phyloP scores from a whole-genome alignment of 2,329 filamentous ascomycete genomes.

The Pseudocercospora musae region DNA sequence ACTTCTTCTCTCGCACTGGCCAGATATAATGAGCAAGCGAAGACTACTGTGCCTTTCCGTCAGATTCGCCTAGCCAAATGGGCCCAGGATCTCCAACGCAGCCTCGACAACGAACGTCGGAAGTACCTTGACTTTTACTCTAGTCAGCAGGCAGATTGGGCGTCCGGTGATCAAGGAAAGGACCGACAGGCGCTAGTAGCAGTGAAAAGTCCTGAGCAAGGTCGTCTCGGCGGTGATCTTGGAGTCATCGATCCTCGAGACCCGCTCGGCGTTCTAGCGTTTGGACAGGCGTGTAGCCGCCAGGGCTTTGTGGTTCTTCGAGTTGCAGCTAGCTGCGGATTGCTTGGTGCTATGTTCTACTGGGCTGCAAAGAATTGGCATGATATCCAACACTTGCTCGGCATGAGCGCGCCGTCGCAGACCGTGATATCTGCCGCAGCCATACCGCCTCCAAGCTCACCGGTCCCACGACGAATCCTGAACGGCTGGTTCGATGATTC shows the following conservation, averaged over 20 bases:
- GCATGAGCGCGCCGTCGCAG: constrained; percentile 12
- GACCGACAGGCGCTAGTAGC: constrained; percentile 23
- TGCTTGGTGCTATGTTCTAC: constrained; percentile 64
- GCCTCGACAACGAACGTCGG: constrained; percentile 68
- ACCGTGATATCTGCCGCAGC: constrained; percentile 14
- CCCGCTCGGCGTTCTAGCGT: constrained; percentile 72
- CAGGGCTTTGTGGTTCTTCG: constrained; percentile 68
- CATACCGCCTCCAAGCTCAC: constrained; percentile 9
- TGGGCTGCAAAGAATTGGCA: constrained; percentile 37
- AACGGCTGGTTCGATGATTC: constrained; percentile 11
- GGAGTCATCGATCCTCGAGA: constrained; percentile 59
- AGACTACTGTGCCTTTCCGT: constrained; percentile 47
- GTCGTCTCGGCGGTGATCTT: constrained; percentile 37
- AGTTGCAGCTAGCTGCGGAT: constrained; percentile 68
- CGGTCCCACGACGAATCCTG: neutral
- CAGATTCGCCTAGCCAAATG: constrained; percentile 75
- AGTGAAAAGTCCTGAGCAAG: constrained; percentile 25
- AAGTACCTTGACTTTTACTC: constrained; percentile 60
- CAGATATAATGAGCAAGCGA: constrained; percentile 47
- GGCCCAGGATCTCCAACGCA: constrained; percentile 76
- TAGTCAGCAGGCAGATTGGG: constrained; percentile 60
- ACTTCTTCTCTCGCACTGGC: constrained; percentile 54
- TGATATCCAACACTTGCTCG: constrained; percentile 31
- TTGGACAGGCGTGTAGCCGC: constrained; percentile 57
- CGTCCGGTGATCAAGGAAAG: constrained; percentile 49